Base-by-base conservation (phyloP, 768 basidiomycete species). In the Tulasnella sp. region DNA sequence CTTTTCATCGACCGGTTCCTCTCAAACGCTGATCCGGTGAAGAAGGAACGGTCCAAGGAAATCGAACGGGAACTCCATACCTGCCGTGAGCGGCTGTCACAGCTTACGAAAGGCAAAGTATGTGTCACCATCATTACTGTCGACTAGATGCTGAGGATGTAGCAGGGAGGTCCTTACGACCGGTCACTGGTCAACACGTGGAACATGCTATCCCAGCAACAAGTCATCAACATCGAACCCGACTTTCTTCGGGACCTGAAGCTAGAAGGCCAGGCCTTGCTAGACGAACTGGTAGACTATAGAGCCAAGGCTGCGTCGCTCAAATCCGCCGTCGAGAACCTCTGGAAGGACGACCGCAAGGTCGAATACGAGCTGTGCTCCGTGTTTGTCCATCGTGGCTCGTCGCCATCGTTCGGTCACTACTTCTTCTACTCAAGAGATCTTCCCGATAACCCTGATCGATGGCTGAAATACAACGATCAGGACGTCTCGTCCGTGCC, bases 401-500 rank as follows among this genome's bases (percentile, higher is more conserved):
- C 83, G 53, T 85, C 82, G 15, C 82, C 88, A 1, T 85, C 84
- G 6, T 91, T 81, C 71, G 91, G 91, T 2, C 93, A 96, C 67
- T 96, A 96, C 69, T 98, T 91, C 75, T 89, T 97, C 69, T 96
- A 94, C 68, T 88, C 92, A 54, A 78, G 91, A 37, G 77, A 90
- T 67, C 73, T 96, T 12, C 93, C 91, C 1, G 78, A 80, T 46
- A 70, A 80, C 21, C 82, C 83, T 9, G 84, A 96, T 57, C 75
- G 77, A 41, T 97, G 92, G 89, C 90, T 92, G 77, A 94, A 94
- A 71, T 91, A 94, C 72, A 97, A 97, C 67, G 93, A 97, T 67
- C 88, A 88, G 35, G 81, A 79, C 58, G 89, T 98, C 7, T 75
- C 80, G 3, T 75, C 80, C 25, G 86, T 90, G 0, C 69, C 76